Percentiles rank a stretch among this genome's conserved stretches.
These are phyloP conservation scores for Lantana camara DNA, from an alignment of 257 asterid species.

Conservation along the genomic window DNA sequence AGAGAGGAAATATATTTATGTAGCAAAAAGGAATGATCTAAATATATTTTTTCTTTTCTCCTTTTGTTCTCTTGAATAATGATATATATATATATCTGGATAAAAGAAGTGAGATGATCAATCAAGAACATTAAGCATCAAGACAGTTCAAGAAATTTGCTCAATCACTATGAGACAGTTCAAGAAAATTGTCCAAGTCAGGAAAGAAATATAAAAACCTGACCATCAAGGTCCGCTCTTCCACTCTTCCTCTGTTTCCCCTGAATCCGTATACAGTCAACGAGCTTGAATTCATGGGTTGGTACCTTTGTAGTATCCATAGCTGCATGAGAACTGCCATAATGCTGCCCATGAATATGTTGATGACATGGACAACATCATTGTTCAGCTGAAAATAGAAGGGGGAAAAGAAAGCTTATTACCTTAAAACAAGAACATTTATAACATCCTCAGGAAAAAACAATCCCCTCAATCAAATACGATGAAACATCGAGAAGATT, in stretches of 20 bases:
- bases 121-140: not conserved
- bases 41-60: not conserved
- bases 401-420: not conserved
- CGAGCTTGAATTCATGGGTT: not conserved
- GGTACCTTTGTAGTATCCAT: slow-evolving; percentile 30
- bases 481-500: not conserved
- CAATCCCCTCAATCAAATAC: not conserved
- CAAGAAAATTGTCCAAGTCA: not conserved
- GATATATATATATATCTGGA: not conserved
- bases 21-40: not conserved
- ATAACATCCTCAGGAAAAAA: not conserved
- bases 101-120: too few relatives aligned
- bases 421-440: too few relatives aligned
- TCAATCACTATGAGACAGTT: too few relatives aligned
- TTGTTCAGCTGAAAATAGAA: slow-evolving; percentile 56
- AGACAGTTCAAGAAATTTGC: not conserved
- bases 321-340: slow-evolving; percentile 77
- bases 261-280: not conserved
- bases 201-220: not conserved
- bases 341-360: slow-evolving; percentile 83
- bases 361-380: slow-evolving; percentile 79
- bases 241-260: not conserved
- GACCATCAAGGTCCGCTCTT: not conserved
- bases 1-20: not conserved
- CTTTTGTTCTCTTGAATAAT: not conserved